Percentiles rank a stretch among this genome's conserved stretches.
Conservation (phyloP, 192 early-diverging fungal genomes). For the Piromyces sp. region DNA sequence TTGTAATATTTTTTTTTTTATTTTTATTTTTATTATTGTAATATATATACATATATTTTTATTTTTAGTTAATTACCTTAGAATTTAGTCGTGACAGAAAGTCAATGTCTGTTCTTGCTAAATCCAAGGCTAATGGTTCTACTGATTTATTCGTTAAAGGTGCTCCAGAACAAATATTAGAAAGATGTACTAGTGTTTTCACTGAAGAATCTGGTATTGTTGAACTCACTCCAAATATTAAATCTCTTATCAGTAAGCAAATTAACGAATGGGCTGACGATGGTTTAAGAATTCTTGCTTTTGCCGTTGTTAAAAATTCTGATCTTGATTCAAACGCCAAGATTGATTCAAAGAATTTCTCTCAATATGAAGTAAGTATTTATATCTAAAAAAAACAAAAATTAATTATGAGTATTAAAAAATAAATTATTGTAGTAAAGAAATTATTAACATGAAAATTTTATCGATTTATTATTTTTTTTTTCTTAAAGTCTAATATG, state of each 20-base stretch:
- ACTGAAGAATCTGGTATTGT: slow-evolving; percentile 17
- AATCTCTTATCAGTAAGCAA: slow-evolving; percentile 40
- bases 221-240: slow-evolving; percentile 44
- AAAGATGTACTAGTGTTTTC: slow-evolving; percentile 55
- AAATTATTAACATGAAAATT: too few relatives aligned
- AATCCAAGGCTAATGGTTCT: not conserved
- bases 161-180: slow-evolving; percentile 81
- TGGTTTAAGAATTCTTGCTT: slow-evolving; percentile 74
- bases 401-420: too few relatives aligned
- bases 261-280: slow-evolving; percentile 59
- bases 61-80: slow-evolving; percentile 25
- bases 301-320: slow-evolving; percentile 68
- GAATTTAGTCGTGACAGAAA: slow-evolving; percentile 97
- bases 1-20: too few relatives aligned
- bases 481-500: slow-evolving; percentile 36
- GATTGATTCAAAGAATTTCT: slow-evolving; percentile 31
- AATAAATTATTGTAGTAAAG: too few relatives aligned
- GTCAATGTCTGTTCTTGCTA: slow-evolving; percentile 85
- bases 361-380: slow-evolving; percentile 36
- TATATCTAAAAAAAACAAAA: too few relatives aligned
- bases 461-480: too few relatives aligned
- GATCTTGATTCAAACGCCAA: slow-evolving; percentile 41
- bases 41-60: not conserved
- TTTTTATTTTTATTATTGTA: not conserved
- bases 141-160: slow-evolving; percentile 71